These are phyloP conservation scores for Amoebophrya sp. DNA, from an alignment of 169 alveolate genomes.

Conservation along the genomic window DNA sequence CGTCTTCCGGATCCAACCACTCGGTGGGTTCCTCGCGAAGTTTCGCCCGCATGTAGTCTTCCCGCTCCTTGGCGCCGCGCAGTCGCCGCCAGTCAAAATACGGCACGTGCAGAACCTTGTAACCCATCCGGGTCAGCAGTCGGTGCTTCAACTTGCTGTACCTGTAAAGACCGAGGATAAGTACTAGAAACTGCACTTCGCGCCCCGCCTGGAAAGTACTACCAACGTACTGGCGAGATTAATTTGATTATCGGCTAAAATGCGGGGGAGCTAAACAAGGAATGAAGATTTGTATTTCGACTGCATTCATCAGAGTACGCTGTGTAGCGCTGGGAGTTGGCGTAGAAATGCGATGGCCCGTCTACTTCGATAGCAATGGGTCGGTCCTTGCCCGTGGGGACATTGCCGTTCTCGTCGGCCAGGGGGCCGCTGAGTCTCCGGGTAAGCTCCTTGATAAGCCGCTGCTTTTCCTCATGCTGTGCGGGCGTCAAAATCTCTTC, in stretches of 20 bases:
- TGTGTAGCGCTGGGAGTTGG: constrained; percentile 66
- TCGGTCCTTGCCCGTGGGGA: constrained; percentile 64
- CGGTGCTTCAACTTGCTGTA: constrained; percentile 81
- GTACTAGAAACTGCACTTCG: no score
- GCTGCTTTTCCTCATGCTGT: constrained; percentile 54
- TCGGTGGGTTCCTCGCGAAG: constrained; percentile 80
- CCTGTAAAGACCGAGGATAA: no score
- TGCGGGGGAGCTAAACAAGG: no score
- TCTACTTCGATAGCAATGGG: constrained; percentile 82
- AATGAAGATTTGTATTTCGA: no score
- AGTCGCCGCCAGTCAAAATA: constrained; percentile 73
- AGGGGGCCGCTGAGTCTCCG: constrained; percentile 55
- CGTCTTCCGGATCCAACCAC: constrained; percentile 84
- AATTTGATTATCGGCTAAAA: no score
- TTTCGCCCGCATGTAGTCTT: constrained; percentile 77
- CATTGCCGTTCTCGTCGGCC: constrained; percentile 60
- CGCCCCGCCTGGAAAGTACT: no score
- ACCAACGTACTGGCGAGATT: no score
- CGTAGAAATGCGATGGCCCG: constrained; percentile 85
- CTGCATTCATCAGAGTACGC: no score
- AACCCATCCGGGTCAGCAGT: constrained; percentile 79
- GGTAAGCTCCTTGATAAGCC: constrained; percentile 54
- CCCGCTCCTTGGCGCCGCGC: constrained; percentile 75
- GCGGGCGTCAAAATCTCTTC: constrained; percentile 35
- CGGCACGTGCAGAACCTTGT: constrained; percentile 66